Evolutionary conservation across 305 asterid genomes (phyloP), one percentile per base, ranked within the genome.

Genomic region (Ruellia speciosa): DNA sequence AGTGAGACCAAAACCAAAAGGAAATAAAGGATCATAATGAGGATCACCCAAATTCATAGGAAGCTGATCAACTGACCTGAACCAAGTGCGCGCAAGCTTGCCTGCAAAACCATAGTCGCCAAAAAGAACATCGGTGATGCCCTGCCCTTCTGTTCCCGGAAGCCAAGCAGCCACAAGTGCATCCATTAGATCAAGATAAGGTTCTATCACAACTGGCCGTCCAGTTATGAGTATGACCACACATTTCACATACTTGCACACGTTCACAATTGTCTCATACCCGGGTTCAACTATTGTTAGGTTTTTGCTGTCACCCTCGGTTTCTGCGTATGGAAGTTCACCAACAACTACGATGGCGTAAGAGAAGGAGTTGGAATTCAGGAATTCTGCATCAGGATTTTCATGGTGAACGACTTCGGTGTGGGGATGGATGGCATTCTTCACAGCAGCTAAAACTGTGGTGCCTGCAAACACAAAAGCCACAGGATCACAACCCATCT

Each of bases 111-210:
- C 87, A 14, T 78, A 76, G 48, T 68, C 78, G 0, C 94, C 94
- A 59, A 70, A 85, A 64, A 85, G 59, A 62, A 82, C 82, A 70
- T 85, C 94, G 1, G 84, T 68, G 35, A 85, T 46, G 15, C 94
- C 94, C 51, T 82, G 87, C n/a, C 87, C 90, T 64, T 85, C 90
- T 0, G 82, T 76, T 37, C 94, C 94, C 0, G 90, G 94, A 7
- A 85, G 81, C 94, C 94, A 85, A 28, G 94, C 87, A 19, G 94
- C 87, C 39, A 83, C 89, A 20, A 83, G 56, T 0, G 85, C 86
- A 18, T 82, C 88, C 18, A 82, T 79, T 52, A 72, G 64, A 20
- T 54, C 72, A 37, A 85, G 52, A 37, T 79, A 76, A 0, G 90
- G 86, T 58, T 81, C 88, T 8, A 85, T 77, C 10, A 75, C 75